phyloP scores from a whole-genome alignment of 1,284 basidiomycete species.

The Trichosporon coremiiforme region DNA sequence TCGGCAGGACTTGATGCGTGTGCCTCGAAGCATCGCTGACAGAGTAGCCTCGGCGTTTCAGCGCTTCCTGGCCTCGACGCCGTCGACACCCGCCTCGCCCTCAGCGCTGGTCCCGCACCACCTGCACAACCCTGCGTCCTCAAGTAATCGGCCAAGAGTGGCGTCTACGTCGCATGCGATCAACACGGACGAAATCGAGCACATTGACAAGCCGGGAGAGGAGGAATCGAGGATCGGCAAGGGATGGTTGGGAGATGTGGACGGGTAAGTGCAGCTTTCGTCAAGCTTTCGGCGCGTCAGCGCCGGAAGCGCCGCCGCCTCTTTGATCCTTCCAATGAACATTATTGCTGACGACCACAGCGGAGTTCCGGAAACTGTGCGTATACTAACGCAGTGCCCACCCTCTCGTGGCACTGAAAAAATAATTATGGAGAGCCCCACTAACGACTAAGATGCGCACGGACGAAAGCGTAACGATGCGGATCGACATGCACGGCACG shows the following conservation, averaged over 20 bases:
- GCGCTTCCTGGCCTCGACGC: slow-evolving; percentile 34
- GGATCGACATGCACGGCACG: slow-evolving; percentile 53
- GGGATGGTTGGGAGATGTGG: slow-evolving; percentile 50
- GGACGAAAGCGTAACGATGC: slow-evolving; percentile 51
- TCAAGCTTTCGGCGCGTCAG: too few species aligned
- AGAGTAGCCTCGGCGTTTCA: slow-evolving; percentile 37
- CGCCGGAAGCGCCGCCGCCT: too few species aligned
- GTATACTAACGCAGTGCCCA: slow-evolving; percentile 15
- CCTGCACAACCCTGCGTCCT: slow-evolving; percentile 20
- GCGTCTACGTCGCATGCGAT: slow-evolving; percentile 23
- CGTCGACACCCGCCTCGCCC: slow-evolving; percentile 38
- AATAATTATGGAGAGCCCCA: background rate
- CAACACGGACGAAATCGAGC: slow-evolving; percentile 30
- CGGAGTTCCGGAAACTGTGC: slow-evolving; percentile 38
- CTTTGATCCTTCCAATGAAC: too few species aligned
- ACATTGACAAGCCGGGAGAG: slow-evolving; percentile 36
- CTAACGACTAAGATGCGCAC: slow-evolving; percentile 41
- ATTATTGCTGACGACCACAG: slow-evolving; percentile 20
- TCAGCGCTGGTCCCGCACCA: slow-evolving; percentile 29
- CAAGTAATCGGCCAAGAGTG: slow-evolving; percentile 4
- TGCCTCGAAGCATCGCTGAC: background rate
- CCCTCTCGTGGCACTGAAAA: background rate
- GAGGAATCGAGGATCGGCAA: slow-evolving; percentile 46
- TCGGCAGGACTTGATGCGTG: too few species aligned
- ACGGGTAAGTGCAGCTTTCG: slow-evolving; percentile 47